Evolutionary conservation across 2,329 filamentous ascomycete species (phyloP).

Genomic region (Clarireedia homoeocarpa): DNA sequence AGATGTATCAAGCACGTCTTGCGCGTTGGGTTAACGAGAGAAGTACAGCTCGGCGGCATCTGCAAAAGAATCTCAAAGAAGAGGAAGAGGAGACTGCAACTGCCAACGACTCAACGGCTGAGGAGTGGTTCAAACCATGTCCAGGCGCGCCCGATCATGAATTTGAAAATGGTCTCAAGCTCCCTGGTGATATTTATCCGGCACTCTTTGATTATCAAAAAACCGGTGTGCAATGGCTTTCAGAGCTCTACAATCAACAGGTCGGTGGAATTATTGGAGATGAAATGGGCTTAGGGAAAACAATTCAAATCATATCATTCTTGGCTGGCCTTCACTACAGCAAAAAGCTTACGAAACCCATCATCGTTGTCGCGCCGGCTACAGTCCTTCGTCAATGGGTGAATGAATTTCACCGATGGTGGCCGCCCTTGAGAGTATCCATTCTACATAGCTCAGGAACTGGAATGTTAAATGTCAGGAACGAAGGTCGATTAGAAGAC

Average conservation of each 20-base stretch:
- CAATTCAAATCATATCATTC: constrained; percentile 58
- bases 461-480: constrained; percentile 79
- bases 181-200: constrained; percentile 89
- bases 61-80: constrained; percentile 29
- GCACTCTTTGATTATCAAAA: constrained; percentile 96
- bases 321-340: constrained; percentile 90
- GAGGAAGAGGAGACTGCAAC: constrained; percentile 37
- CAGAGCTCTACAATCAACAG: constrained; percentile 80
- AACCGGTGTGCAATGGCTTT: constrained; percentile 92
- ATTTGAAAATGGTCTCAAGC: constrained; percentile 63
- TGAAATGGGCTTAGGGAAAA: constrained; percentile 99
- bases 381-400: constrained; percentile 98
- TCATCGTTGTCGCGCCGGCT: constrained; percentile 87
- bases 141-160: constrained; percentile 71
- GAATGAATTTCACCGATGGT: constrained; percentile 97
- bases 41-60: constrained; percentile 46
- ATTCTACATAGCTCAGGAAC: constrained; percentile 94
- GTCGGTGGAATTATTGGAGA: constrained; percentile 94
- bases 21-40: constrained; percentile 64
- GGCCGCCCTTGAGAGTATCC: constrained; percentile 94
- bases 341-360: constrained; percentile 71
- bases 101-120: constrained; percentile 34
- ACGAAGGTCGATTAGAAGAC: constrained; percentile 52
- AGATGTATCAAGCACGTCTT: constrained; percentile 68
- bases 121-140: constrained; percentile 79